phyloP scores from a whole-genome alignment of 768 basidiomycete genomes.

The Strobilomyces confusus region DNA sequence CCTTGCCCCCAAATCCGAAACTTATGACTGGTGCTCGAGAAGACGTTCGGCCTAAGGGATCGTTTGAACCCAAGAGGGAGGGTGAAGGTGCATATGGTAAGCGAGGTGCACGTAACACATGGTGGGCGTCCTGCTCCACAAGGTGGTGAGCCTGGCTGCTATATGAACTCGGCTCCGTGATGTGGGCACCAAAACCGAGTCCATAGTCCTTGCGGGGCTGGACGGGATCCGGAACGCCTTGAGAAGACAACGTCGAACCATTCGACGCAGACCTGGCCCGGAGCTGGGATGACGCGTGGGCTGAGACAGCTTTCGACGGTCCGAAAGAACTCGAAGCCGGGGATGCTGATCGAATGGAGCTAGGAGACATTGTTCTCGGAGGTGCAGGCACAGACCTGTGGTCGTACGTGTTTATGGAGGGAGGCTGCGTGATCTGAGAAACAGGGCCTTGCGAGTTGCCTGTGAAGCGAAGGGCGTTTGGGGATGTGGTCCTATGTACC shows the following conservation, averaged over 20 bases:
- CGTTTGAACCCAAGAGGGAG: constrained; percentile 76
- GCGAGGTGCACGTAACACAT: constrained; percentile 35
- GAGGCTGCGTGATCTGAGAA: constrained; percentile 9
- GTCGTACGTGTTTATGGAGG: constrained; percentile 18
- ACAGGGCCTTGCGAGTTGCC: constrained; percentile 11
- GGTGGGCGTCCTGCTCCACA: constrained; percentile 23
- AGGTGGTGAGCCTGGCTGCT: constrained; percentile 14
- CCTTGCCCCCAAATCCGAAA: constrained; percentile 92
- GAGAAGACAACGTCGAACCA: constrained; percentile 39
- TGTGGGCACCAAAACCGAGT: constrained; percentile 17
- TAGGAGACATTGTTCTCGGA: constrained; percentile 32
- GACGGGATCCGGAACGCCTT: constrained; percentile 12
- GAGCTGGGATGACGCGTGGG: constrained; percentile 15
- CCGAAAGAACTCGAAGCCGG: constrained; percentile 36
- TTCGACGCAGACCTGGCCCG: constrained; percentile 44
- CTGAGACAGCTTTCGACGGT: constrained; percentile 25
- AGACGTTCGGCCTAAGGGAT: constrained; percentile 71
- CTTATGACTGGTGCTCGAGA: constrained; percentile 75
- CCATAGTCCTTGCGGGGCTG: constrained; percentile 29
- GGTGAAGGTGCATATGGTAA: constrained; percentile 80
- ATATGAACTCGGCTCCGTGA: constrained; percentile 17
- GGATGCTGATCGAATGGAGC: constrained; percentile 20
- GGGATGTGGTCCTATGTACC: constrained; percentile 26
- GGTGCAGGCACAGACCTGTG: constrained; percentile 14
- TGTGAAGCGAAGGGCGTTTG: constrained; percentile 23